phyloP scores from a whole-genome alignment of 1,139 yeast genomes.

The Eremothecium sinecaudum region DNA sequence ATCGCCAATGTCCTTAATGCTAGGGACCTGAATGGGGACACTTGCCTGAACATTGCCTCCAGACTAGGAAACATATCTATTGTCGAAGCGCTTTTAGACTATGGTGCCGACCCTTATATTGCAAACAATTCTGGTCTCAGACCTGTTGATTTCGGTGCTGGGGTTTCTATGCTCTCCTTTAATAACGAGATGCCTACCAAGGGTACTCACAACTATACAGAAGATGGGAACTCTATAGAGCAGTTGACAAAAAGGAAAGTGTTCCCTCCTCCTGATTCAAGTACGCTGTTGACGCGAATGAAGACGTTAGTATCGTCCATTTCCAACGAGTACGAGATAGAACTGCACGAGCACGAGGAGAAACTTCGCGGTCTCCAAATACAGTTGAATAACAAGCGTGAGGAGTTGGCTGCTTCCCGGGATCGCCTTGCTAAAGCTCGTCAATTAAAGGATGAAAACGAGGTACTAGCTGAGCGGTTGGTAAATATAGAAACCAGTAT shows the following conservation, averaged over 20 bases:
- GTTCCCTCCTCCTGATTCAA: constrained; percentile 19
- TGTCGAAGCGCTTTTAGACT: constrained; percentile 68
- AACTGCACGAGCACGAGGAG: constrained; percentile 22
- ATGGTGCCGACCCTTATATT: constrained; percentile 74
- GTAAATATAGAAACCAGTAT: constrained; percentile 50
- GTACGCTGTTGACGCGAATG: constrained; percentile 21
- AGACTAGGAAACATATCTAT: constrained; percentile 77
- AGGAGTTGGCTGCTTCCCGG: constrained; percentile 21
- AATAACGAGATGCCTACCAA: constrained; percentile 5
- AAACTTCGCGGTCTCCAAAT: constrained; percentile 20
- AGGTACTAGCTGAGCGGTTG: constrained; percentile 39
- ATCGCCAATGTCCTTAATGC: constrained; percentile 60
- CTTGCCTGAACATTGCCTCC: constrained; percentile 83
- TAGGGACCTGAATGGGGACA: constrained; percentile 80
- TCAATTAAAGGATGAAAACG: constrained; percentile 25
- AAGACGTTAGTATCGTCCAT: constrained; percentile 22
- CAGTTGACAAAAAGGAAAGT: background rate
- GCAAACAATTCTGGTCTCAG: constrained; percentile 78
- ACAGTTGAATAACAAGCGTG: constrained; percentile 21
- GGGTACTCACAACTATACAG: background rate
- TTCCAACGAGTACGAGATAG: constrained; percentile 25
- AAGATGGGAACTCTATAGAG: background rate
- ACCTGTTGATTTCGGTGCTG: constrained; percentile 72
- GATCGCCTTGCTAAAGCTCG: constrained; percentile 24
- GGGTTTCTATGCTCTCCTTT: constrained; percentile 12